phyloP scores from a whole-genome alignment of 495 filamentous ascomycete species.

The Penicillium subrubescens region DNA sequence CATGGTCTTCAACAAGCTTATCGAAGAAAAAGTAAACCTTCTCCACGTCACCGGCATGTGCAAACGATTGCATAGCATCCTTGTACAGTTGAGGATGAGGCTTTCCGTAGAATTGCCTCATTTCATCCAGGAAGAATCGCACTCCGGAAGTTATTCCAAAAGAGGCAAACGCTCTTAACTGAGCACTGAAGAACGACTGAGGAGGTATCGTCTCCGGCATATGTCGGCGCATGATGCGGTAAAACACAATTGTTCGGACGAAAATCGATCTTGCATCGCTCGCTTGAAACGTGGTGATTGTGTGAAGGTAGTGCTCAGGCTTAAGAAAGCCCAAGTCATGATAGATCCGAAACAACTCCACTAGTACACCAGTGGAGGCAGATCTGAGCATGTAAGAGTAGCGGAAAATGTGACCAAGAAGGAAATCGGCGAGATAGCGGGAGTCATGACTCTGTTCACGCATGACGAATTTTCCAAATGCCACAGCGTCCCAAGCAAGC shows the following conservation, averaged over 20 bases:
- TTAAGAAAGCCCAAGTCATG: conserved; percentile 25
- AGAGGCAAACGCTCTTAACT: conserved; percentile 26
- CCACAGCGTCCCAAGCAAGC: conserved; percentile 16
- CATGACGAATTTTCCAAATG: conserved; percentile 22
- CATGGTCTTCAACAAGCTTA: conserved; percentile 37
- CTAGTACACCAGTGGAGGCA: conserved; percentile 27
- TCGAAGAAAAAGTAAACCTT: conserved; percentile 36
- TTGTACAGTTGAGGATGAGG: conserved; percentile 35
- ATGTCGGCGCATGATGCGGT: conserved; percentile 42
- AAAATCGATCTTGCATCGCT: conserved; percentile 27
- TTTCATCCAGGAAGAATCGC: conserved; percentile 59
- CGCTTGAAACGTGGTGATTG: conserved; percentile 32
- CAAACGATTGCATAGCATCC: conserved; percentile 32
- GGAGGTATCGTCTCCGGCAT: conserved; percentile 25
- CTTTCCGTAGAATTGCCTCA: conserved; percentile 33
- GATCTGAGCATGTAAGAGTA: conserved; percentile 23
- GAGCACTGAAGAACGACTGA: conserved; percentile 19
- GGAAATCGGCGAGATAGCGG: conserved; percentile 21
- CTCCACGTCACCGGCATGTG: conserved; percentile 33
- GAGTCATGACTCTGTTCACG: conserved; percentile 1
- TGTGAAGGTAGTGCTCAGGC: conserved; percentile 27
- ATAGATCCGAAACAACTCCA: conserved; percentile 33
- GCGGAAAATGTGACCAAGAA: conserved; percentile 26
- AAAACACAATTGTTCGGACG: conserved; percentile 37
- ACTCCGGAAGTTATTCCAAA: conserved; percentile 35